Evolutionary conservation across 2,329 filamentous ascomycete genomes (phyloP), one percentile per base, ranked within the genome.

Genomic region (Aspergillus sojae): DNA sequence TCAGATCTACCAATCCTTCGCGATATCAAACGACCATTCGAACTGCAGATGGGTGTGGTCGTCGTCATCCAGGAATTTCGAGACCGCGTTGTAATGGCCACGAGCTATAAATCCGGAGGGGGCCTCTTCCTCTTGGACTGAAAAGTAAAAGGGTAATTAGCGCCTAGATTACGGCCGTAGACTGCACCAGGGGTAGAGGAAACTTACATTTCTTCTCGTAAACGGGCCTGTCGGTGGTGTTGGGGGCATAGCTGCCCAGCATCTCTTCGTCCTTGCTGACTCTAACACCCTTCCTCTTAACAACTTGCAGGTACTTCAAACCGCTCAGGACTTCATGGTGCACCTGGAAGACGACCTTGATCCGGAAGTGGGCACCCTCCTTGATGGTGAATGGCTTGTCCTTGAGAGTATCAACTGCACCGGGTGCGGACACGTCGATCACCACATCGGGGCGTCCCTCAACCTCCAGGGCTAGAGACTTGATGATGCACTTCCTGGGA

Each of bases 361-460:
- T 98, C 80, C 91, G 92, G 84, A 98, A 99, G 72, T 88, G 91
- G 71, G 91, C 88, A 61, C 93, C 93, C 81, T 98, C 95, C 86
- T 98, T 99, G 84, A 99, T 97, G 76, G 88, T 94, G 84, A 99
- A 99, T 16, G 95, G 95, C 78, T 95, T 91, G 76, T 92, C 86
- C 84, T 96, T 96, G 69, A 99, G 89, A 16, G 85, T 87, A 4
- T 86, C 84, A 74, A 97, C 86, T 66, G 91, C 89, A 63, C 89
- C 91, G 26, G 91, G 85, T 9, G 86, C 80, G 62, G 89, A 90
- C 48, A 98, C 88, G 75, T 98, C 93, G 79, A 99, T 94, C 71
- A 91, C 91, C 73, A 97, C 94, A 73, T 96, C 92, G 7, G 84
- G 77, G 57, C 93, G 93, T 64, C 92, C 94, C 68, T 90, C 86